These are phyloP conservation scores for Gymnopus androsaceus DNA, from an alignment of 1,284 basidiomycete species.

Conservation along the genomic window DNA sequence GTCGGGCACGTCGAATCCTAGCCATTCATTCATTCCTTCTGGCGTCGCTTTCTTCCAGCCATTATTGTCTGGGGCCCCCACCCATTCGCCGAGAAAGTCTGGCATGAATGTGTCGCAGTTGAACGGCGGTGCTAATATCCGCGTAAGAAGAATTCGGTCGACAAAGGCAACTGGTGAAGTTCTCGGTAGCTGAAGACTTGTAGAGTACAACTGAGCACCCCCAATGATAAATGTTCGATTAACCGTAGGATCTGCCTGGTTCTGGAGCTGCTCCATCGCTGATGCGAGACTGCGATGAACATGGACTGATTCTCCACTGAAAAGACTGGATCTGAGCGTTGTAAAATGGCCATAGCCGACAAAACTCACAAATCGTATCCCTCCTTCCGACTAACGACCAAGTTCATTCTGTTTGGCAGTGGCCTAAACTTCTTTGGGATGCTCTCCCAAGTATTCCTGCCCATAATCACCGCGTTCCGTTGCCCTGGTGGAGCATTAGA, in stretches of 20 bases:
- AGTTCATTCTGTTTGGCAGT: slow-evolving; percentile 75
- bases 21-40: slow-evolving; percentile 70
- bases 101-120: slow-evolving; percentile 88
- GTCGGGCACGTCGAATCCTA: slow-evolving; percentile 74
- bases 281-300: slow-evolving; percentile 32
- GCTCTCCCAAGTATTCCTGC: slow-evolving; percentile 96
- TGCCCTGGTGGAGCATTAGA: slow-evolving; percentile 55
- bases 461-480: slow-evolving; percentile 91
- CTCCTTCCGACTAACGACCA: slow-evolving; percentile 75
- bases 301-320: slow-evolving; percentile 25
- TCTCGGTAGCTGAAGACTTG: slow-evolving; percentile 52
- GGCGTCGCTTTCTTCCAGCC: slow-evolving; percentile 65
- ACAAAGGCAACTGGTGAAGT: slow-evolving; percentile 47
- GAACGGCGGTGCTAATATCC: slow-evolving; percentile 75
- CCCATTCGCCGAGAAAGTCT: slow-evolving; percentile 53
- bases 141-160: slow-evolving; percentile 85
- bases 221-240: slow-evolving; percentile 84
- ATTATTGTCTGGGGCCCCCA: slow-evolving; percentile 23
- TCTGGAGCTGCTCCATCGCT: slow-evolving; percentile 24
- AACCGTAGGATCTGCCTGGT: slow-evolving; percentile 27
- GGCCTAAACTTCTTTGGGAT: slow-evolving; percentile 92
- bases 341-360: background rate
- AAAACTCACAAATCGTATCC: slow-evolving; percentile 65
- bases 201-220: slow-evolving; percentile 83
- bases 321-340: slow-evolving; percentile 9